Evolutionary conservation across 1,139 yeast genomes (phyloP).

Genomic region (Tardiomyces blankii): DNA sequence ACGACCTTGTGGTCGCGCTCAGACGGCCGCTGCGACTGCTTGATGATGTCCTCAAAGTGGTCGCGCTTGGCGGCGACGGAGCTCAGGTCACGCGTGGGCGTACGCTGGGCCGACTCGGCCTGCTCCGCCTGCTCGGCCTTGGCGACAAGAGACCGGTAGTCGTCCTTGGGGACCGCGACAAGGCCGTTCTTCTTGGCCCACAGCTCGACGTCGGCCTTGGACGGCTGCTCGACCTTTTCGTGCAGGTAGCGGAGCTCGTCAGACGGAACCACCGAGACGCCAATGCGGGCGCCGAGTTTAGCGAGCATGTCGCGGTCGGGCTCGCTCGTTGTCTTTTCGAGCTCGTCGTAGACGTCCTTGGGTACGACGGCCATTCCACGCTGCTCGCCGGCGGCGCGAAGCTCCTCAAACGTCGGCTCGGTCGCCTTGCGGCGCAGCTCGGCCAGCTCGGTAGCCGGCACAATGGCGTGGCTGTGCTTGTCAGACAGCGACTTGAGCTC

Average conservation of each 20-base stretch:
- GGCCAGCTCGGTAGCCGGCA: constrained; percentile 4
- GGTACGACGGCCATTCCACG: constrained; percentile 12
- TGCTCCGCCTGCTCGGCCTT: constrained; percentile 7
- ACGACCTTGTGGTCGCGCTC: constrained; percentile 14
- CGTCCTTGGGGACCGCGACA: constrained; percentile 36
- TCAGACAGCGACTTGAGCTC: constrained; percentile 13
- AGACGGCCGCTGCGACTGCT: constrained; percentile 1
- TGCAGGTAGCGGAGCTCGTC: constrained; percentile 18
- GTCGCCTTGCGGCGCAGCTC: constrained; percentile 4
- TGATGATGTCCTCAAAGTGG: constrained; percentile 25
- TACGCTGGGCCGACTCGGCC: constrained; percentile 10
- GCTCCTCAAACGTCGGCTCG: constrained; percentile 5
- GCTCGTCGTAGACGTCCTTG: constrained; percentile 14
- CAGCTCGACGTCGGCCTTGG: constrained; percentile 30
- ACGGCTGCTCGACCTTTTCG: constrained; percentile 10
- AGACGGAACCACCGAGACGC: constrained; percentile 16
- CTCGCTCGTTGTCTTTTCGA: constrained; percentile 15
- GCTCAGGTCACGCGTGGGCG: constrained; percentile 8
- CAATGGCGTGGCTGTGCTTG: constrained; percentile 6
- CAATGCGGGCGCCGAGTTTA: constrained; percentile 20
- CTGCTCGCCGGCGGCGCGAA: constrained; percentile 10
- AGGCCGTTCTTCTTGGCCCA: constrained; percentile 40
- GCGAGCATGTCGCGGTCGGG: constrained; percentile 17
- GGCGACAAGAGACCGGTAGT: constrained; percentile 25
- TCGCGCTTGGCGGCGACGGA: constrained; percentile 27